These are phyloP conservation scores for Yamadazyma diddensiae DNA, from an alignment of 1,139 yeast genomes.

Conservation along the genomic window DNA sequence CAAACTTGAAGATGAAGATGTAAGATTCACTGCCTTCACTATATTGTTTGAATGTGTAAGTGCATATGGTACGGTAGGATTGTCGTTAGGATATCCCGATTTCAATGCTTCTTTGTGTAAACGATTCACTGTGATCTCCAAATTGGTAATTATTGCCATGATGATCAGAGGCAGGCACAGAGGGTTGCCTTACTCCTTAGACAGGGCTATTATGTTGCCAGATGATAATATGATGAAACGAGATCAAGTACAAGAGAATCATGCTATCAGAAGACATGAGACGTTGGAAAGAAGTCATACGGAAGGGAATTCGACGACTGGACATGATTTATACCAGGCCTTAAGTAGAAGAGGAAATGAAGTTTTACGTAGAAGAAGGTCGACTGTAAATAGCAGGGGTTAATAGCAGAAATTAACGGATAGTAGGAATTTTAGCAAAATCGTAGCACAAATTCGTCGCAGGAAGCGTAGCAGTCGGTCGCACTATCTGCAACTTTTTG, in stretches of 20 bases:
- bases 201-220: constrained; percentile 90
- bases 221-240: constrained; percentile 63
- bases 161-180: constrained; percentile 95
- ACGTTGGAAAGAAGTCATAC: constrained; percentile 27
- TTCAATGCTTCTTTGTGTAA: constrained; percentile 68
- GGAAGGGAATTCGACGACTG: constrained; percentile 8
- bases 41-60: constrained; percentile 85
- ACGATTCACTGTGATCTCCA: constrained; percentile 69
- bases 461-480: too few species aligned
- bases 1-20: constrained; percentile 45
- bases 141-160: constrained; percentile 81
- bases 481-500: too few species aligned
- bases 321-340: constrained; percentile 12
- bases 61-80: constrained; percentile 95
- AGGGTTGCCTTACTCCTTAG: constrained; percentile 91
- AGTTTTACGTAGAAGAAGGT: constrained; percentile 9
- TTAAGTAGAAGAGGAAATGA: constrained; percentile 16
- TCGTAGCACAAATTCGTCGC: too few species aligned
- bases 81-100: constrained; percentile 78
- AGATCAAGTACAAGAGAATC: constrained; percentile 66
- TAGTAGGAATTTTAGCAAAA: too few species aligned
- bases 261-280: constrained; percentile 39
- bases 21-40: constrained; percentile 64
- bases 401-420: too few species aligned
- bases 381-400: constrained; percentile 4